Evolutionary conservation across 148 eudicot species (phyloP), one percentile per base, ranked within the genome.

Genomic region (Tetragonia tetragonoides): DNA sequence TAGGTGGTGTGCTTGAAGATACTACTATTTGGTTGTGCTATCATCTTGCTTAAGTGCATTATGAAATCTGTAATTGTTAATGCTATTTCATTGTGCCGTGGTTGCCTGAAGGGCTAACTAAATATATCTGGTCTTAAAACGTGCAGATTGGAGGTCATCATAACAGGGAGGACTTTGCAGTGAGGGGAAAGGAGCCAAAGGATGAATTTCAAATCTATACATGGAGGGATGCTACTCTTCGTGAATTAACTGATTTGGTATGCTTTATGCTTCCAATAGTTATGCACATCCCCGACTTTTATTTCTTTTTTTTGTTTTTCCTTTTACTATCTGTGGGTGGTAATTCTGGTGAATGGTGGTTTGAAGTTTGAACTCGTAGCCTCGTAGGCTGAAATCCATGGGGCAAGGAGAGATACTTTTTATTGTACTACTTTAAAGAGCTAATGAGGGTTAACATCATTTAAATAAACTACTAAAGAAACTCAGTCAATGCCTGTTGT

Each of bases 201-300:
- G 89, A 89, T 73, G 98, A 94, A 84, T 92, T 92, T 75, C 98
- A 94, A 78, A 90, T 94, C 53, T 94, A 94, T 82, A 92, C 98
- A 23, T 94, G 98, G 98, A 88, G 88, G 87, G 97, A 94, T 87
- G 98, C 98, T 69, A 94, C 93, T 70, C 89, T 94, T 20, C 93
- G 95, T n/a, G 98, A 94, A 81, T 73, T 94, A 75, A 89, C 95
- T 78, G 95, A 89, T 85, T 89, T 94, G 86, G 98, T 94, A 89
- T 72, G 82, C 56, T 47, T 59, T 2, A 11, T 38, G 28, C 28
- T 24, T 56, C 54, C 14, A 6, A 21, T 40, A 16, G 16, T 61
- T 64, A 12, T 20, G 20, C 39, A 38, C 20, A 7, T 59, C 23
- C 46, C 14, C 34, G 34, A 28, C 34, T 28, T 8, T 23, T 46